Evolutionary conservation across 441 rosid genomes (phyloP).

Genomic region (Macaranga tanarius): DNA sequence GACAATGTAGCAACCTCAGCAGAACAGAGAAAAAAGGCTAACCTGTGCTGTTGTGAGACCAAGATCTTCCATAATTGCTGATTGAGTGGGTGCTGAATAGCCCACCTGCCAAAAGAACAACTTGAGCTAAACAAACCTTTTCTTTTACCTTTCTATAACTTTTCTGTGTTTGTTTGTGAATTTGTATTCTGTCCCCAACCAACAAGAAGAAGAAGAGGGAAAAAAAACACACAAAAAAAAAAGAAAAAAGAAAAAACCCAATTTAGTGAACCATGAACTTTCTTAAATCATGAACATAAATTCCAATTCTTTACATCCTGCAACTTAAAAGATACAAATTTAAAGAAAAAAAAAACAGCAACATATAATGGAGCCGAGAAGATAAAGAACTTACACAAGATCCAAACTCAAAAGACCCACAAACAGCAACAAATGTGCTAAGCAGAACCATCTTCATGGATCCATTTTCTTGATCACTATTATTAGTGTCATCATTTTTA

Average conservation of each 20-base stretch:
- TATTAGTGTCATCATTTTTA: slow-evolving; percentile 21
- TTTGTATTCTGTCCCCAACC: slow-evolving; percentile 31
- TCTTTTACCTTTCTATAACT: background rate
- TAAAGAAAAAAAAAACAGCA: background rate
- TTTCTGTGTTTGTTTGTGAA: slow-evolving; percentile 10
- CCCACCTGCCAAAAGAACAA: slow-evolving; percentile 73
- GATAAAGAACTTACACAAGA: slow-evolving; percentile 67
- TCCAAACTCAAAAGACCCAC: slow-evolving; percentile 87
- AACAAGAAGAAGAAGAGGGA: slow-evolving; percentile 5
- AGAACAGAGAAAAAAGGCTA: slow-evolving; percentile 8
- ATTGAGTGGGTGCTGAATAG: slow-evolving; percentile 87
- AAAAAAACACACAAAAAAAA: slow-evolving; percentile 1
- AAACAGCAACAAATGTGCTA: slow-evolving; percentile 81
- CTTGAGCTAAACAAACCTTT: slow-evolving; percentile 42
- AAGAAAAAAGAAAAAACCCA: slow-evolving; percentile 9
- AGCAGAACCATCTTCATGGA: slow-evolving; percentile 62
- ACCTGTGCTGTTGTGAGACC: slow-evolving; percentile 61
- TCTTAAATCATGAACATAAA: slow-evolving; percentile 19
- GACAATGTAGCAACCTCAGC: background rate
- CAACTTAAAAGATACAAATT: background rate
- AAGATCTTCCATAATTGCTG: slow-evolving; percentile 80
- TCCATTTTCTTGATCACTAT: slow-evolving; percentile 31
- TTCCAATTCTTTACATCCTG: background rate
- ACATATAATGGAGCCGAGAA: background rate
- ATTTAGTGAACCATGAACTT: slow-evolving; percentile 28